A percentile compares a stretch with the other conserved stretches of the same genome.
Conservation (phyloP, 495 filamentous ascomycete species). For the Penicillium goetzii region DNA sequence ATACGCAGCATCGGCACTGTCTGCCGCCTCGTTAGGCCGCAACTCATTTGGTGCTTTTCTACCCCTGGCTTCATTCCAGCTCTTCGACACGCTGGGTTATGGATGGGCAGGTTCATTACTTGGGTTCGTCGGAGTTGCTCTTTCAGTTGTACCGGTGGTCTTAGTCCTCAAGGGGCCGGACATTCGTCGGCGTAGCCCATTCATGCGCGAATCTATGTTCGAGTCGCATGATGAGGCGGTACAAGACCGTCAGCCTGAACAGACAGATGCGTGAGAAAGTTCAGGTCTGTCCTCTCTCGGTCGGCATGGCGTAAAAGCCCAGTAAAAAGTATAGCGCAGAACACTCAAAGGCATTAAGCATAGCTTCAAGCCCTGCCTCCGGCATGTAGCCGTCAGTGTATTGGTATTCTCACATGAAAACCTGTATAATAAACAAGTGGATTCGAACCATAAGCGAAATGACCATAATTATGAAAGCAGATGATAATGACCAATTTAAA, state of each 20-base stretch:
- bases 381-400: neutral
- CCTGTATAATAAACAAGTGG: too few species aligned
- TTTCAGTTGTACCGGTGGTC: slow-evolving; percentile 44
- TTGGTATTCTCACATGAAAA: too few species aligned
- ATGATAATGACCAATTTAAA: too few species aligned
- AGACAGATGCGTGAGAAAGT: slow-evolving; percentile 8
- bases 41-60: slow-evolving; percentile 42
- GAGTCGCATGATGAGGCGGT: slow-evolving; percentile 24
- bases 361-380: neutral
- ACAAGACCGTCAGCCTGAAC: slow-evolving; percentile 19
- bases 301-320: neutral
- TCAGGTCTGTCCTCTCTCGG: neutral
- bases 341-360: too few species aligned
- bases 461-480: too few species aligned
- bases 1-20: slow-evolving; percentile 43
- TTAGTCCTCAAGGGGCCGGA: slow-evolving; percentile 41
- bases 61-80: slow-evolving; percentile 42
- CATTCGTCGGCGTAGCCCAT: slow-evolving; percentile 40
- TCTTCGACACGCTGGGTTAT: slow-evolving; percentile 47
- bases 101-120: slow-evolving; percentile 50
- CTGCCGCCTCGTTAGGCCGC: slow-evolving; percentile 39
- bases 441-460: too few species aligned
- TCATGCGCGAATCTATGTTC: slow-evolving; percentile 43
- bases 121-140: slow-evolving; percentile 43
- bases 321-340: neutral